These are phyloP conservation scores for Harringtonia aguacate DNA, from an alignment of 2,329 filamentous ascomycete genomes.

Conservation along the genomic window DNA sequence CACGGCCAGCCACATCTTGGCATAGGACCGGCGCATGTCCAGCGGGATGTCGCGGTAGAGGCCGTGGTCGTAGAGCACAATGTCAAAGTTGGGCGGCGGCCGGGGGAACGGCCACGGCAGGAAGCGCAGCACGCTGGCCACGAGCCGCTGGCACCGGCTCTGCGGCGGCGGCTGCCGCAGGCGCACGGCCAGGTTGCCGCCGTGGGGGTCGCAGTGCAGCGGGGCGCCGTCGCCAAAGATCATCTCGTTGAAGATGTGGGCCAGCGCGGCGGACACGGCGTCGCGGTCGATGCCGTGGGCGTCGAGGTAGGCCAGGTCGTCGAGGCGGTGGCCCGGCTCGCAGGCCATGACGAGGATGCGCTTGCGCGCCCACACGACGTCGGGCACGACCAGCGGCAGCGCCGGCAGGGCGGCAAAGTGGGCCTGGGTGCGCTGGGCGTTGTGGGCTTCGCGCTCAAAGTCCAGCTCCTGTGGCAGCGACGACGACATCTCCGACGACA, in stretches of 20 bases:
- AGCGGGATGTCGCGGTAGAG: constrained; percentile 87
- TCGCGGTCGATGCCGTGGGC: constrained; percentile 81
- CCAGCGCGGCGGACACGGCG: constrained; percentile 84
- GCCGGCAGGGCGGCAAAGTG: constrained; percentile 65
- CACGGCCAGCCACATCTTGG: constrained; percentile 94
- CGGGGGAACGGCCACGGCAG: constrained; percentile 20
- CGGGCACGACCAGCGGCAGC: constrained; percentile 77
- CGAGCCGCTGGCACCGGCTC: no score
- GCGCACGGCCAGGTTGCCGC: constrained; percentile 85
- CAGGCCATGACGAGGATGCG: constrained; percentile 94
- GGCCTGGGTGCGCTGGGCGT: constrained; percentile 66
- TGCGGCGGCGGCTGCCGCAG: background rate
- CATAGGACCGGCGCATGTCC: constrained; percentile 71
- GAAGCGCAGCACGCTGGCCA: background rate
- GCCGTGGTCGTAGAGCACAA: constrained; percentile 94
- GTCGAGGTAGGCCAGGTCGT: constrained; percentile 83
- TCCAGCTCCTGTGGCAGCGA: constrained; percentile 88
- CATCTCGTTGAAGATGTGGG: constrained; percentile 98
- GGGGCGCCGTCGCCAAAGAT: constrained; percentile 86
- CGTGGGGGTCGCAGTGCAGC: constrained; percentile 93
- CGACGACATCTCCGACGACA: constrained; percentile 84
- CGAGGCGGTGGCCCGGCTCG: constrained; percentile 73
- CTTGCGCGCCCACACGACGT: constrained; percentile 80
- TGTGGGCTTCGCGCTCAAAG: constrained; percentile 75
- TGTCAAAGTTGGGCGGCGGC: constrained; percentile 68